These are phyloP conservation scores for Aspergillus cristatus DNA, from an alignment of 495 filamentous ascomycete genomes.

Conservation along the genomic window DNA sequence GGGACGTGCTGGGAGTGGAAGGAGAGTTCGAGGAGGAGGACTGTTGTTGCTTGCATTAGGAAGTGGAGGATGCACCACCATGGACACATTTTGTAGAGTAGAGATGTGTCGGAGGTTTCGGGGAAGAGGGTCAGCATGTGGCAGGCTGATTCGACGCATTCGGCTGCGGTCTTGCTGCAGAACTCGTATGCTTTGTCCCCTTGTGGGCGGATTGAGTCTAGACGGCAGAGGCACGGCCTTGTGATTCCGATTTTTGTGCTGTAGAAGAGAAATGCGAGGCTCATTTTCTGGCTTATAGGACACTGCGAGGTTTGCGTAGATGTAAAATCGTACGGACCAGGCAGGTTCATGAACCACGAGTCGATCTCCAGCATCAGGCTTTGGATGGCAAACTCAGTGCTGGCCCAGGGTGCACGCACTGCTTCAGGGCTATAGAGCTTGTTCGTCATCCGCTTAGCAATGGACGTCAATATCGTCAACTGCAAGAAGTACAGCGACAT, in stretches of 20 bases:
- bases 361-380: constrained; percentile 31
- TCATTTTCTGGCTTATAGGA: constrained; percentile 30
- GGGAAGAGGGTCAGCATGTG: constrained; percentile 46
- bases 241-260: constrained; percentile 52
- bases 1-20: constrained; percentile 47
- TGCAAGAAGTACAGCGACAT: constrained; percentile 43
- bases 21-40: constrained; percentile 51
- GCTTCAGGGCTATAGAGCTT: constrained; percentile 51
- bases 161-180: constrained; percentile 41
- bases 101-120: constrained; percentile 24
- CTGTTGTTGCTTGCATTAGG: constrained; percentile 49
- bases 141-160: constrained; percentile 51
- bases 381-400: constrained; percentile 30
- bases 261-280: constrained; percentile 46
- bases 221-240: constrained; percentile 50
- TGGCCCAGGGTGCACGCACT: constrained; percentile 42
- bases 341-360: constrained; percentile 33
- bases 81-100: constrained; percentile 41
- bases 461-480: constrained; percentile 35
- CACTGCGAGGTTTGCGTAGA: constrained; percentile 23
- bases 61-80: constrained; percentile 61
- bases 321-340: constrained; percentile 30
- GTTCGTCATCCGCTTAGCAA: constrained; percentile 42
- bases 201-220: constrained; percentile 26
- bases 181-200: constrained; percentile 35